A percentile compares a stretch with the other conserved stretches of the same genome.
These are phyloP conservation scores for Xerocomus brunneocitrinus DNA, from an alignment of 768 basidiomycete genomes.

Conservation along the genomic window DNA sequence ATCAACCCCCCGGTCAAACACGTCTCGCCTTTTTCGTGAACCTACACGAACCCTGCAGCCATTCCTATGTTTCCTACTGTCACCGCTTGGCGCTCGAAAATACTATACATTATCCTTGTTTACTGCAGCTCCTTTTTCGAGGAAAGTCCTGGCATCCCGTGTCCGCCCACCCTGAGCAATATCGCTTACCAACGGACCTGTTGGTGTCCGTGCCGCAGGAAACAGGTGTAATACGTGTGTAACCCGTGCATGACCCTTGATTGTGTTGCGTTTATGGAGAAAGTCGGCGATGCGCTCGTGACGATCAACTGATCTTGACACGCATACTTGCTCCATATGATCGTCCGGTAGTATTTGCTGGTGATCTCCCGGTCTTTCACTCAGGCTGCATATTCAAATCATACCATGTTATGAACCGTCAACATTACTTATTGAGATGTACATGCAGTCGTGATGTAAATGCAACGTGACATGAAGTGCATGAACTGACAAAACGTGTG, in stretches of 20 bases:
- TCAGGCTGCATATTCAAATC: neutral
- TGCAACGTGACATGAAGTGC: neutral
- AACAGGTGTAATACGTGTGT: neutral
- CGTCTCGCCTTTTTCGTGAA: neutral
- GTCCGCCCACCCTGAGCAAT: neutral
- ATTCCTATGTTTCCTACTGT: neutral
- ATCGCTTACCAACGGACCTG: too few species aligned
- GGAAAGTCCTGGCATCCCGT: neutral
- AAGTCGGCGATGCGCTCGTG: neutral
- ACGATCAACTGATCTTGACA: neutral
- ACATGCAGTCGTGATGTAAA: constrained; percentile 1
- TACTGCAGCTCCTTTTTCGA: neutral
- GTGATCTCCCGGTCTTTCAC: neutral
- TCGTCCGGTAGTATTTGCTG: neutral
- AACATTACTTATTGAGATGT: neutral
- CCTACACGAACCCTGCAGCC: neutral
- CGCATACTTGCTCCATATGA: neutral
- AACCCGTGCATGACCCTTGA: neutral
- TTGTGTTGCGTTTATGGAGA: neutral
- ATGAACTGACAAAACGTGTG: neutral
- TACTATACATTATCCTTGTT: constrained; percentile 7
- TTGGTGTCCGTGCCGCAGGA: neutral
- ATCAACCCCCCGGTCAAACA: constrained; percentile 1
- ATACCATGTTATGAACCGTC: neutral
- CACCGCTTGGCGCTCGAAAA: neutral